Conservation (phyloP, 352 stramenopile species). For the Phytopythium vexans region DNA sequence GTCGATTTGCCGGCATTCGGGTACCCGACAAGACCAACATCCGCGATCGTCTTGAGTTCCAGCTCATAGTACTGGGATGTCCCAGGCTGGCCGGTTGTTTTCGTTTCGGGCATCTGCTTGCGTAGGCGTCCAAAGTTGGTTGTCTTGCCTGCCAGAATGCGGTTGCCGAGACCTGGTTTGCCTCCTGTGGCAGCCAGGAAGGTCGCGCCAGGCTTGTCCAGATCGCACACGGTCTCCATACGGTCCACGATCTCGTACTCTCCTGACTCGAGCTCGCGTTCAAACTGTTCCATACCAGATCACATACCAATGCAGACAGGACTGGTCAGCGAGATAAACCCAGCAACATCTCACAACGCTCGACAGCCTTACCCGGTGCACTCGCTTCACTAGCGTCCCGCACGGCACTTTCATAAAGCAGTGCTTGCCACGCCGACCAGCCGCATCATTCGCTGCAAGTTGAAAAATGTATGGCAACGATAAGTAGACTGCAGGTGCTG, state of each 20-base stretch:
- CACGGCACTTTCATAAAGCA: conserved; percentile 79
- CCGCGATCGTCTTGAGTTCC: conserved; percentile 98
- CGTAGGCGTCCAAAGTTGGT: conserved; percentile 78
- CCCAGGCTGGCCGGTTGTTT: conserved; percentile 86
- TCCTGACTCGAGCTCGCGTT: conserved; percentile 68
- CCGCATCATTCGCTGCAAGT: conserved; percentile 66
- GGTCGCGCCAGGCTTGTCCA: conserved; percentile 63
- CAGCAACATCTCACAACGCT: neutral
- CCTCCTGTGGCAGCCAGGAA: conserved; percentile 79
- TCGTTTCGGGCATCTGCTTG: conserved; percentile 84
- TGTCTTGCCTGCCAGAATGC: conserved; percentile 79
- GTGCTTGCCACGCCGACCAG: conserved; percentile 76
- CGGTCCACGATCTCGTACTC: conserved; percentile 83
- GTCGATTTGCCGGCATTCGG: conserved; percentile 99
- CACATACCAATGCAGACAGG: neutral
- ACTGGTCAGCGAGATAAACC: neutral
- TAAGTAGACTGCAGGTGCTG: conserved; percentile 1
- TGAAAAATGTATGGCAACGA: neutral
- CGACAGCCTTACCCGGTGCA: conserved; percentile 51
- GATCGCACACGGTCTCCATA: conserved; percentile 70
- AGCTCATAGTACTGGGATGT: conserved; percentile 94
- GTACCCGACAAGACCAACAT: conserved; percentile 98
- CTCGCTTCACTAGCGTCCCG: conserved; percentile 85
- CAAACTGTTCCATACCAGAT: conserved; percentile 27
- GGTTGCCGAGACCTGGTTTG: conserved; percentile 83